Base-by-base conservation (phyloP, 495 filamentous ascomycete genomes). In the Cudoniella acicularis region DNA sequence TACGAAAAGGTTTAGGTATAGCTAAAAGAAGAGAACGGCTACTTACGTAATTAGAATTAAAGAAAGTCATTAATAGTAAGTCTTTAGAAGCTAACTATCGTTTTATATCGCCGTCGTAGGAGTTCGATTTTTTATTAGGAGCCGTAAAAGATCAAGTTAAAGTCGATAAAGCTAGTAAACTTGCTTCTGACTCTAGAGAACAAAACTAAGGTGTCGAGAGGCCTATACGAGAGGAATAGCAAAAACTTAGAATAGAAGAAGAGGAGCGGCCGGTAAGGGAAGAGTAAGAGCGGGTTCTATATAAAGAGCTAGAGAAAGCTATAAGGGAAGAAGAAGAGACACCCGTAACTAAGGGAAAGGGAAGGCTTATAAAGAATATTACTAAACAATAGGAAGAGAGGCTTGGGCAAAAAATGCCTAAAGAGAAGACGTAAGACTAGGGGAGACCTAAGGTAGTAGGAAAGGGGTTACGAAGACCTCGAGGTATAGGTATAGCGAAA, bases 121-220 rank as follows among this genome's bases (percentile, higher is more conserved):
- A 8, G 23, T 56, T 56, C 23, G 18, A 56, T 23, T 56, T 56
- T 56, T 56, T 17, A 56, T 43, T 56, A 56, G 23, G 18, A 56
- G 54, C 54, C 43, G 54, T 43, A 56, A 24, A 43, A 56, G 54
- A 56, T 56, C 23, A 56, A 56, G 54, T 56, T 47, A 17, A 56
- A 56, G 54, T 56, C 23, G 42, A 56, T 56, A 56, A 56, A 21
- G 23, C 54, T 56, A 56, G 54, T 22, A 13, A 56, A 58, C 55
- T 58, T 58, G 47, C 55, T 58, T 58, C 47, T 58, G 26, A 58
- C 55, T 58, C 47, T 24, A 58, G 55, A 58, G 55, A 58, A 58
- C 46, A 58, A 58, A 58, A 50, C 55, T 47, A 42, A 58, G 46
- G n/a, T 58, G 41, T 46, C 41, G n/a, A n/a, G n/a, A n/a, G n/a